phyloP scores from a whole-genome alignment of 495 filamentous ascomycete genomes.

The Chlorociboria aeruginascens region DNA sequence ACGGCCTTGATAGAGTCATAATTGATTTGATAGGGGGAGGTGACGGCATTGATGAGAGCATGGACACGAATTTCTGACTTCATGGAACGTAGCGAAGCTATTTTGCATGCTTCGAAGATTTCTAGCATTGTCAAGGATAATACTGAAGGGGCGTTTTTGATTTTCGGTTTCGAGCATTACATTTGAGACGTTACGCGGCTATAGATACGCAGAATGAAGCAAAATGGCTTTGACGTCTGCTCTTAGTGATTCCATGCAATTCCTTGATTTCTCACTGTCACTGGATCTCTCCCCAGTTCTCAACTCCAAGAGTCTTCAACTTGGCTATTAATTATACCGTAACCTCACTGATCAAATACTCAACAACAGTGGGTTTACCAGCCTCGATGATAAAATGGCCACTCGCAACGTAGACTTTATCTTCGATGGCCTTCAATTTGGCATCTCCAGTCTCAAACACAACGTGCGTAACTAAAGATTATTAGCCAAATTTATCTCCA shows the following conservation, averaged over 20 bases:
- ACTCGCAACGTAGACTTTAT: slow-evolving; percentile 40
- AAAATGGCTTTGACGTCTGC: no score
- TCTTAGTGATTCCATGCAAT: no score
- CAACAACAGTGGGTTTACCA: slow-evolving; percentile 40
- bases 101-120: slow-evolving; percentile 8
- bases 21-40: neutral
- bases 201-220: neutral
- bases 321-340: neutral
- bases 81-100: neutral
- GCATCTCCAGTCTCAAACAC: slow-evolving; percentile 41
- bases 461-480: slow-evolving; percentile 33
- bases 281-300: no score
- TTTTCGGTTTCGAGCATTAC: neutral
- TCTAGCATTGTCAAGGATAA: slow-evolving; percentile 4
- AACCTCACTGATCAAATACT: slow-evolving; percentile 50
- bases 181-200: neutral
- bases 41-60: slow-evolving; percentile 6
- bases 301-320: no score
- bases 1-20: no score
- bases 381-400: slow-evolving; percentile 41
- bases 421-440: slow-evolving; percentile 37
- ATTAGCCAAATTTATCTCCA: neutral
- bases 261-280: no score
- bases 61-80: neutral
- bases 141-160: slow-evolving; percentile 1